Base-by-base conservation (phyloP, 2,329 filamentous ascomycete genomes). In the Tetracladium maxilliforme region DNA sequence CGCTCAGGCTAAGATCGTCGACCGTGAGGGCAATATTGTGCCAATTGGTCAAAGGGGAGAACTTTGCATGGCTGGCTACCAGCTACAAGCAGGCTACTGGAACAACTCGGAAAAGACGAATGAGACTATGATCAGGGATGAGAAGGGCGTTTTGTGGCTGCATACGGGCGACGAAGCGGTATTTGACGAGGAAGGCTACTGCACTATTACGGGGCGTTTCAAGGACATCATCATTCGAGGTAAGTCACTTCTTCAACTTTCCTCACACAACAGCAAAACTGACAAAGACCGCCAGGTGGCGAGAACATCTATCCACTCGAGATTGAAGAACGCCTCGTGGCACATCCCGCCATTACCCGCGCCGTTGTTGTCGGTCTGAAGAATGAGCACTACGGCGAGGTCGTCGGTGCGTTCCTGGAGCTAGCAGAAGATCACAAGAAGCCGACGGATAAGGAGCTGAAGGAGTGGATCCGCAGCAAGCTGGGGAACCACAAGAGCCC, bases 151-250 rank as follows among this genome's bases (percentile, higher is more conserved):
- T 12, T 38, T 71, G 31, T 82, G 77, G 74, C 52, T 47, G 33
- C 64, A 70, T 33, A 80, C 75, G 0, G 75, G 75, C 1, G 78
- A 86, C 40, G 63, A 79, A 33, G 64, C 81, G 17, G 58, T 74
- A 6, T 69, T 73, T 29, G 75, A 82, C 30, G 64, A 70, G 17
- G 50, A 69, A 7, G 77, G 75, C 0, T 80, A 79, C 41, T 81
- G 75, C 36, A 61, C 57, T 6, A 82, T 84, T 36, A 83, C 77
- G 0, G 77, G 78, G 1, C 58, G 77, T 12, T 80, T 81, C 51
- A 83, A 83, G 51, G 78, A 84, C 30, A 81, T 83, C 18, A 81
- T 83, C 30, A 83, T 83, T 31, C 58, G 77, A 38, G 77, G 71
- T 60, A 38, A 26, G 52, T 28, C 23, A n/a, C 16, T n/a, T 16